These are phyloP conservation scores for Podaxis sp. DNA, from an alignment of 768 basidiomycete species.

Conservation along the genomic window DNA sequence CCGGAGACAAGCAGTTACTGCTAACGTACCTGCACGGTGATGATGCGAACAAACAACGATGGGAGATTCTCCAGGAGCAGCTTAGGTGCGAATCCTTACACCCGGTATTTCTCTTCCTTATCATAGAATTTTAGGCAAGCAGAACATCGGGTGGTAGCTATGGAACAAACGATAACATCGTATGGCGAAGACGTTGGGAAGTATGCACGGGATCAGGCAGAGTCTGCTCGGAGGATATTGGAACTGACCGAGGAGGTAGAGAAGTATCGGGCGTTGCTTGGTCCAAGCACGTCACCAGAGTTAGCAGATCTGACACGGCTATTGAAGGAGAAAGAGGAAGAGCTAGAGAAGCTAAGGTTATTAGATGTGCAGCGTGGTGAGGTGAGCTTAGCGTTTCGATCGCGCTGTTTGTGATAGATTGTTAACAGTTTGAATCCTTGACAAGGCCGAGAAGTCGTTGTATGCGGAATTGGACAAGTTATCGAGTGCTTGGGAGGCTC, in stretches of 20 bases:
- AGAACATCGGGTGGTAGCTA: slow-evolving; percentile 45
- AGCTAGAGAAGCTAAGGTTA: slow-evolving; percentile 59
- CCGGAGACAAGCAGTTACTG: slow-evolving; percentile 70
- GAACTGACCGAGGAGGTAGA: slow-evolving; percentile 47
- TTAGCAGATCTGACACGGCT: slow-evolving; percentile 46
- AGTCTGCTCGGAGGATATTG: slow-evolving; percentile 47
- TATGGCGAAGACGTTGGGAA: slow-evolving; percentile 47
- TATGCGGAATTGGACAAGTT: slow-evolving; percentile 85
- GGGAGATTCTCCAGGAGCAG: slow-evolving; percentile 48
- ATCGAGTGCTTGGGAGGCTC: slow-evolving; percentile 81
- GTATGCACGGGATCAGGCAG: slow-evolving; percentile 48
- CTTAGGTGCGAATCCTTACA: slow-evolving; percentile 44
- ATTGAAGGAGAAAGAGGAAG: slow-evolving; percentile 66
- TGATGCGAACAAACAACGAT: slow-evolving; percentile 46
- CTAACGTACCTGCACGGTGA: slow-evolving; percentile 62
- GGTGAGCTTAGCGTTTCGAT: slow-evolving; percentile 36
- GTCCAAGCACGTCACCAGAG: slow-evolving; percentile 50
- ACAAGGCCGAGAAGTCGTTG: slow-evolving; percentile 68
- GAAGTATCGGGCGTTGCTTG: slow-evolving; percentile 64
- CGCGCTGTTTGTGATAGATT: slow-evolving; percentile 2
- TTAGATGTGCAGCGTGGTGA: slow-evolving; percentile 63
- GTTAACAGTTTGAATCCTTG: slow-evolving; percentile 5
- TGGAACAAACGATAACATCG: slow-evolving; percentile 51
- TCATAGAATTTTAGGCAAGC: slow-evolving; percentile 39
- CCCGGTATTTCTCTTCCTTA: slow-evolving; percentile 16